Conservation (phyloP, 495 filamentous ascomycete species). For the Baudoinia panamericana region DNA sequence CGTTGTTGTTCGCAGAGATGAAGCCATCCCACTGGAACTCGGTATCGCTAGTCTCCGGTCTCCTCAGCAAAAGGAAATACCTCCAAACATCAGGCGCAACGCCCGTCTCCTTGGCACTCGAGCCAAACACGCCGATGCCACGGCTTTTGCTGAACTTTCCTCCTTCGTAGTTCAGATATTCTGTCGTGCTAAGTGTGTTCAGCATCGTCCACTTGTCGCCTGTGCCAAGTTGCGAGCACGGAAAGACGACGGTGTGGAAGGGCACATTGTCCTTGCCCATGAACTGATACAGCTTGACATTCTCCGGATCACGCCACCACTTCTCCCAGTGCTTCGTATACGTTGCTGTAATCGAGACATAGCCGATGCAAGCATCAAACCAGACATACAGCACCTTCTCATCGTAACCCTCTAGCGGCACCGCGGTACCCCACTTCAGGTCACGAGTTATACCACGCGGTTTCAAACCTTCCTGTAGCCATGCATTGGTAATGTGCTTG, state of each 20-base stretch:
- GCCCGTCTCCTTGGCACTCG: constrained; percentile 78
- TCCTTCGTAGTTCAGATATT: constrained; percentile 85
- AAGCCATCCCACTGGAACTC: constrained; percentile 85
- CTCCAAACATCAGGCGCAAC: constrained; percentile 78
- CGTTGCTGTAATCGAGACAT: constrained; percentile 85
- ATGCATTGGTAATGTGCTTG: constrained; percentile 42
- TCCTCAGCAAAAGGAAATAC: constrained; percentile 78
- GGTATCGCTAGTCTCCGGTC: constrained; percentile 78
- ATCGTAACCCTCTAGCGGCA: constrained; percentile 48
- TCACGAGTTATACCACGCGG: constrained; percentile 84
- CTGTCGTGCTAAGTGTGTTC: constrained; percentile 76
- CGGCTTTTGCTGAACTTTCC: constrained; percentile 94
- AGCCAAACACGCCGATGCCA: constrained; percentile 81
- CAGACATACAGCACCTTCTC: constrained; percentile 91
- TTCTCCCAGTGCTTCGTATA: constrained; percentile 86
- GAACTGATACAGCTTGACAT: constrained; percentile 91
- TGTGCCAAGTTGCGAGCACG: constrained; percentile 73
- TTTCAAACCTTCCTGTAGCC: constrained; percentile 72
- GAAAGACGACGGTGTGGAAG: constrained; percentile 88
- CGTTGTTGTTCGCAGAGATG: constrained; percentile 76
- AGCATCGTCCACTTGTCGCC: constrained; percentile 80
- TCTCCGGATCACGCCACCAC: constrained; percentile 87
- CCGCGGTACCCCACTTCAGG: constrained; percentile 33
- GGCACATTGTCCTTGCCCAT: constrained; percentile 97
- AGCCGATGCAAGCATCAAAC: constrained; percentile 97